Base-by-base conservation (phyloP, 1,284 basidiomycete species). In the Ganoderma boninense region DNA sequence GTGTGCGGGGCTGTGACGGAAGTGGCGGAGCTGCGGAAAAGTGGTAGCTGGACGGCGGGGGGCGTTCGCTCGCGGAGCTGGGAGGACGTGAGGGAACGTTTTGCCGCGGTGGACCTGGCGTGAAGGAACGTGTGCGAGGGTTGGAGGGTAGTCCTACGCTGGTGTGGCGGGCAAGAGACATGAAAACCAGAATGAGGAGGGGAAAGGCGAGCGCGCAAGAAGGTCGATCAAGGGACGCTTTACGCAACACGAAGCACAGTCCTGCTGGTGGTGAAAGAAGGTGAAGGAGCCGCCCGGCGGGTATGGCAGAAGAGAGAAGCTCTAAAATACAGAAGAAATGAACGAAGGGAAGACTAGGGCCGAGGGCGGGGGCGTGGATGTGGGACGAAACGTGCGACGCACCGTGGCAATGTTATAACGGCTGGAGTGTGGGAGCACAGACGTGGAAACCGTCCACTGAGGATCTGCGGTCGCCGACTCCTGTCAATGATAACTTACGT, bases 121-220 rank as follows among this genome's bases (percentile, higher is more conserved):
- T 63, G 64, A 52, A 62, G 56, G 65, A 75, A 65, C 61, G 78
- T 65, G 66, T 77, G 74, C 64, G 77, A 62, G 78, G 79, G 69
- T 67, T 77, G 56, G 78, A 71, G 20, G 79, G 79, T 32, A 80
- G 76, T 56, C 79, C 79, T 56, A 77, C 56, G 63, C 73, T 75
- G n/a, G n/a, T 26, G 56, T 77, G 72, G 42, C 79, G 69, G 5
- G 76, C 69, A 62, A 74, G 73, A 54, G 78, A 75, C 78, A 79
- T 80, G 59, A 43, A 71, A 69, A 62, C 44, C 62, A 49, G 23
- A 29, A 7, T 32, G 26, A 26, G 59, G 54, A 52, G n/a, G 49
- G 56, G 3, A 40, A 26, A 11, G n/a, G 40, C 60, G 44, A 29
- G 26, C 57, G 29, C 20, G 38, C 62, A 18, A 35, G 38, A 35